phyloP scores from a whole-genome alignment of 2,329 filamentous ascomycete species.

The Volutella citrinella region DNA sequence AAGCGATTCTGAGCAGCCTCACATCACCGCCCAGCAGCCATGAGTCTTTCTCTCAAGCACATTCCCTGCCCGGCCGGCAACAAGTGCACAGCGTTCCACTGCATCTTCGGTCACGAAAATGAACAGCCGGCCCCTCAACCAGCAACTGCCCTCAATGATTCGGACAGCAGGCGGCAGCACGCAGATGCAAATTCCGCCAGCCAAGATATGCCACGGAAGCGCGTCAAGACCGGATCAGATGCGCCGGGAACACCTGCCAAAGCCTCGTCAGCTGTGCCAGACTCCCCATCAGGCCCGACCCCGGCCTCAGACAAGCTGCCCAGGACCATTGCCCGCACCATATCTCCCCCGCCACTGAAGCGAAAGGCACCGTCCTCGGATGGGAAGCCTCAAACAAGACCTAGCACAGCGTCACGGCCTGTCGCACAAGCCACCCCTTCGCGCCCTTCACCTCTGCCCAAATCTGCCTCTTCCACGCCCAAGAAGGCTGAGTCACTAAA shows the following conservation, averaged over 20 bases:
- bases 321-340: constrained; percentile 26
- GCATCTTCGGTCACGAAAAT: constrained; percentile 45
- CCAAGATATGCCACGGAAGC: constrained; percentile 30
- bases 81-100: constrained; percentile 47
- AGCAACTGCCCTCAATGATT: constrained; percentile 3
- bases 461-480: constrained; percentile 13
- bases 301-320: constrained; percentile 13
- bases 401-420: constrained; percentile 7
- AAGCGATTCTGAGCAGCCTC: too few species aligned
- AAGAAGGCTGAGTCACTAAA: constrained; percentile 56
- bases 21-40: constrained; percentile 15
- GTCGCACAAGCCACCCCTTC: constrained; percentile 5
- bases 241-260: constrained; percentile 6
- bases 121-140: constrained; percentile 25
- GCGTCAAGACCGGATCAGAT: constrained; percentile 23
- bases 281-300: neutral
- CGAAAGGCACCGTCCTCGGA: constrained; percentile 15
- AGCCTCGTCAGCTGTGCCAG: constrained; percentile 4
- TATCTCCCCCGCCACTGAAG: constrained; percentile 34
- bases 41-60: constrained; percentile 43
- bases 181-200: constrained; percentile 11
- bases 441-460: constrained; percentile 10
- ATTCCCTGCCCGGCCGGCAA: constrained; percentile 50
- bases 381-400: constrained; percentile 5
- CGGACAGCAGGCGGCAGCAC: constrained; percentile 2